Percentiles rank a stretch among this genome's conserved stretches.
Conservation (phyloP, 768 basidiomycete species). For the Pisolithus albus region DNA sequence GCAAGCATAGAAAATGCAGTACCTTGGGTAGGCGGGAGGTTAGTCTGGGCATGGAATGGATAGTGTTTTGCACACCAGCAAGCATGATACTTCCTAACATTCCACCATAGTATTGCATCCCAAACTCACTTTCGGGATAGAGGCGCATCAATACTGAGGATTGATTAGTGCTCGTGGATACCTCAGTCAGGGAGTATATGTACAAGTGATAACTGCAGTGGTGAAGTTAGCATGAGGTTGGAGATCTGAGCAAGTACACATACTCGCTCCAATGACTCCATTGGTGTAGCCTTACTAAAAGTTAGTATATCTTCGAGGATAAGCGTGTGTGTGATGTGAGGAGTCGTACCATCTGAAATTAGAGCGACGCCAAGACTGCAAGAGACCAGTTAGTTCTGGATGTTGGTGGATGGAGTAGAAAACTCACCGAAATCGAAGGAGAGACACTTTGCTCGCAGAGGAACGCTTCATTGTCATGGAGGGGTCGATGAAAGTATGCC, state of each 20-base stretch:
- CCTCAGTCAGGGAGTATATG: slow-evolving; percentile 13
- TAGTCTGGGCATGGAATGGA: slow-evolving; percentile 36
- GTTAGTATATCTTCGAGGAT: slow-evolving; percentile 2
- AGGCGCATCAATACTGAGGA: slow-evolving; percentile 58
- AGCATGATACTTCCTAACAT: slow-evolving; percentile 66
- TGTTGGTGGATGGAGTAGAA: slow-evolving; percentile 3
- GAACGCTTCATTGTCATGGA: no score
- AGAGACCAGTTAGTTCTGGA: no score
- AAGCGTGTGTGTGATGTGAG: background rate
- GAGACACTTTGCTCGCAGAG: no score
- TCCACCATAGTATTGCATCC: slow-evolving; percentile 50
- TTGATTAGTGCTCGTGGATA: background rate
- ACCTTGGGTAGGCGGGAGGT: slow-evolving; percentile 49
- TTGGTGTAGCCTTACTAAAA: slow-evolving; percentile 63
- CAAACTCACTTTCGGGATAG: slow-evolving; percentile 53
- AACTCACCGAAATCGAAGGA: slow-evolving; percentile 13
- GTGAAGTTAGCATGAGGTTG: background rate
- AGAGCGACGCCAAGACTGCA: slow-evolving; percentile 76
- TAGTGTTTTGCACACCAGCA: slow-evolving; percentile 53
- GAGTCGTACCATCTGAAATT: slow-evolving; percentile 67
- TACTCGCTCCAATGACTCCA: slow-evolving; percentile 70
- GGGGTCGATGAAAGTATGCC: no score
- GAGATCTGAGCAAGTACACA: slow-evolving; percentile 19
- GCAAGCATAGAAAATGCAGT: slow-evolving; percentile 70
- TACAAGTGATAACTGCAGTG: slow-evolving; percentile 59